Evolutionary conservation across 129 eudicot genomes (phyloP).

Genomic region (Tanacetum coccineum): DNA sequence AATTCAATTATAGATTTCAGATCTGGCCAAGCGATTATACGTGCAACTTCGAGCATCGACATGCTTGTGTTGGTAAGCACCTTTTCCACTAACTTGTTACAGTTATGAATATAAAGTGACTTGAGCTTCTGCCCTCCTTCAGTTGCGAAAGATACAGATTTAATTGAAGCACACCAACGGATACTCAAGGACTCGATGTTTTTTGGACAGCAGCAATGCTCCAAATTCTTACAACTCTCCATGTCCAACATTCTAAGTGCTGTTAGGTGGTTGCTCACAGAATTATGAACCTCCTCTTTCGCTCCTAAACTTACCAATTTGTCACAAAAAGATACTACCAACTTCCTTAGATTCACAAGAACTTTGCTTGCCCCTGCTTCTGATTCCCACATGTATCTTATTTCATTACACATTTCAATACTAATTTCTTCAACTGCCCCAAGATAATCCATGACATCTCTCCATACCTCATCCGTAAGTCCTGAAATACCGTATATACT

Average conservation of each 20-base stretch:
- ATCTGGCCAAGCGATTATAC: background rate
- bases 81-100: background rate
- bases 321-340: background rate
- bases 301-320: background rate
- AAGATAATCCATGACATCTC: too few species aligned
- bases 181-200: background rate
- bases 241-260: background rate
- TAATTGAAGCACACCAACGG: background rate
- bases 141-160: background rate
- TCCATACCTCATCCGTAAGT: too few species aligned
- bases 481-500: too few species aligned
- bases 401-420: too few species aligned
- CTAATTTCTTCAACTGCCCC: too few species aligned
- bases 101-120: background rate
- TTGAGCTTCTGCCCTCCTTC: constrained; percentile 11
- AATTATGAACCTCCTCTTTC: background rate
- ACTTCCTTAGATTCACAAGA: too few species aligned
- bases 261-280: background rate
- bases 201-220: constrained; percentile 1
- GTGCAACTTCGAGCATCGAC: background rate
- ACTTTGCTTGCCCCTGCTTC: too few species aligned
- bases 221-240: background rate
- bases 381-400: too few species aligned
- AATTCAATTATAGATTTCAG: background rate
- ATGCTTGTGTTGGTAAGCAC: background rate